Percentiles rank a stretch among this genome's conserved stretches.
phyloP scores from a whole-genome alignment of 177 flowering plant species.

The Vitis hybrid region DNA sequence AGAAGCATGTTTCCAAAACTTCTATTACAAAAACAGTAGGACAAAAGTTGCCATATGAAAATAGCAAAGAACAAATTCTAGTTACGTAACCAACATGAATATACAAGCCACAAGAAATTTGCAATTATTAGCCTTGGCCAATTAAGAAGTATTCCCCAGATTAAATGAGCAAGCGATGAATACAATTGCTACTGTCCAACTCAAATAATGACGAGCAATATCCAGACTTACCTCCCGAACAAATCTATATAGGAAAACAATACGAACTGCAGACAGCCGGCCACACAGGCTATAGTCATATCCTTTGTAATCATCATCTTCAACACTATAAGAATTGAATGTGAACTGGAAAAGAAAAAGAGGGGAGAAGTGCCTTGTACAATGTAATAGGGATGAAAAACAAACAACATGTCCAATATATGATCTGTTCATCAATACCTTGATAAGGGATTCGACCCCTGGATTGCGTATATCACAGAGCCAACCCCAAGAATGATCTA shows the following conservation, averaged over 20 bases:
- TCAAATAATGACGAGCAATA: background rate
- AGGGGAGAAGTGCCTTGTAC: conserved; percentile 3
- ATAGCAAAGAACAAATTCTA: background rate
- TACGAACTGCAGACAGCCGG: conserved; percentile 91
- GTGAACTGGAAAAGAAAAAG: conserved; percentile 55
- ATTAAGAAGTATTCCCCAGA: background rate
- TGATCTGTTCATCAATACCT: conserved; percentile 45
- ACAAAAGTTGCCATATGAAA: background rate
- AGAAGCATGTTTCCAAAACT: conserved; percentile 13
- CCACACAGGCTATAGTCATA: conserved; percentile 86
- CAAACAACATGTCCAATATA: background rate
- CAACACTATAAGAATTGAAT: conserved; percentile 77
- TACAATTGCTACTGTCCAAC: background rate
- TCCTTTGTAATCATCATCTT: conserved; percentile 96
- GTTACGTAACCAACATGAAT: background rate
- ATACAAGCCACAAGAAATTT: background rate
- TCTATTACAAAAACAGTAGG: background rate
- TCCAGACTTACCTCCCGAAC: conserved; percentile 78
- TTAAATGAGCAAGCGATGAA: background rate
- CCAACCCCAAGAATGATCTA: conserved; percentile 87
- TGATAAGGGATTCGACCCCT: conserved; percentile 88
- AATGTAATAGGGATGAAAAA: background rate
- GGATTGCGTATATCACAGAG: conserved; percentile 96
- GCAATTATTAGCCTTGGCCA: background rate
- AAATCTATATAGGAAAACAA: conserved; percentile 91